A percentile compares a stretch with the other conserved stretches of the same genome.
phyloP scores from a whole-genome alignment of 768 basidiomycete genomes.

The Tylopilus sp. region DNA sequence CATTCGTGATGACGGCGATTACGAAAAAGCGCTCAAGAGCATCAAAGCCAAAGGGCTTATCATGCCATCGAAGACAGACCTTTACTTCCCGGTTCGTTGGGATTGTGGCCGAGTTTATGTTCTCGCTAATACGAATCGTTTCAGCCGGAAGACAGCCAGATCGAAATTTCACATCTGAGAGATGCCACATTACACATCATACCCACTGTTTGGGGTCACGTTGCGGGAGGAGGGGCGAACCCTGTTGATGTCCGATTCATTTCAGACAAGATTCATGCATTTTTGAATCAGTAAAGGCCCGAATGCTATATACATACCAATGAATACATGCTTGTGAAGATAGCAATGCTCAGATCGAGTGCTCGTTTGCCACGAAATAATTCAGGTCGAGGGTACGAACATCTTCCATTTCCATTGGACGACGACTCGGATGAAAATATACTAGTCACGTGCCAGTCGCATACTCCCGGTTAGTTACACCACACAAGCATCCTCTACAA shows the following conservation, averaged over 20 bases:
- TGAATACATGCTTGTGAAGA: neutral
- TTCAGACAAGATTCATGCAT: slow-evolving; percentile 37
- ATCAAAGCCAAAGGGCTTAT: slow-evolving; percentile 54
- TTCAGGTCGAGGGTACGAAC: too few relatives aligned
- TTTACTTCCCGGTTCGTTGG: slow-evolving; percentile 51
- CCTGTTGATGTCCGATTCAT: slow-evolving; percentile 40
- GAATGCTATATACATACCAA: neutral
- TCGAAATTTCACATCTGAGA: slow-evolving; percentile 42
- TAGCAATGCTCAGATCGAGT: neutral
- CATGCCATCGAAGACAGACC: slow-evolving; percentile 58
- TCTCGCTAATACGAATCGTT: neutral
- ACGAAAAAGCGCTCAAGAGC: slow-evolving; percentile 36
- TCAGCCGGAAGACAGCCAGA: slow-evolving; percentile 54
- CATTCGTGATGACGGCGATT: slow-evolving; percentile 43
- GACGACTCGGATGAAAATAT: too few relatives aligned
- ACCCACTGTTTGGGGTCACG: slow-evolving; percentile 56
- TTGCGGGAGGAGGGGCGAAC: slow-evolving; percentile 47
- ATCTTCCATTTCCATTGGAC: too few relatives aligned
- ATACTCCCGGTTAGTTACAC: neutral
- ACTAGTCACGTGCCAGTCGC: slow-evolving; percentile 18
- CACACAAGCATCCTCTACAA: neutral
- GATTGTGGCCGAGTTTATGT: neutral
- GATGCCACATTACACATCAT: slow-evolving; percentile 50
- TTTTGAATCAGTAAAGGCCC: slow-evolving; percentile 35
- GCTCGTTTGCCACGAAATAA: too few relatives aligned